These are phyloP conservation scores for Gremmenia infestans DNA, from an alignment of 2,329 filamentous ascomycete species.

Conservation along the genomic window DNA sequence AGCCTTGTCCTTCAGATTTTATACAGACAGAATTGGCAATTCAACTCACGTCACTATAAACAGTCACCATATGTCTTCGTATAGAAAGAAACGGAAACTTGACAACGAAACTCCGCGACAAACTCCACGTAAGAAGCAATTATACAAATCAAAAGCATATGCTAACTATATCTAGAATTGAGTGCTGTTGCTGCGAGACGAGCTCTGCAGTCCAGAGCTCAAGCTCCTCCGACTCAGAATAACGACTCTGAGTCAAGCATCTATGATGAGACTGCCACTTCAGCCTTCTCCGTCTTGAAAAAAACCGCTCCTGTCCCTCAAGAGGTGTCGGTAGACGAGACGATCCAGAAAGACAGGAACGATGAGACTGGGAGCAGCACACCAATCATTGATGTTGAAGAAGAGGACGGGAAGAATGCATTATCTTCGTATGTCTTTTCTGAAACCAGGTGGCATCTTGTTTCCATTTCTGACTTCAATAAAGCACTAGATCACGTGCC, in stretches of 20 bases:
- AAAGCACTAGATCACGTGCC: constrained; percentile 23
- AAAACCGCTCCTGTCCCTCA: background rate
- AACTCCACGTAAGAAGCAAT: constrained; percentile 32
- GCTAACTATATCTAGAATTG: constrained; percentile 23
- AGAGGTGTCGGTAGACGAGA: background rate
- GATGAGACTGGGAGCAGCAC: background rate
- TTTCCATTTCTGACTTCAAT: constrained; percentile 26
- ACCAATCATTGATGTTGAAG: background rate
- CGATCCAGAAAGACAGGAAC: background rate
- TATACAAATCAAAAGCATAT: background rate
- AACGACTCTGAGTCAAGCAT: constrained; percentile 2
- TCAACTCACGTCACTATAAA: background rate
- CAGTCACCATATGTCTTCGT: constrained; percentile 23
- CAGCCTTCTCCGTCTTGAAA: background rate
- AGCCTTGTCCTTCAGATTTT: background rate
- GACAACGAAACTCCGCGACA: constrained; percentile 27
- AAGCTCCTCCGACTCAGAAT: constrained; percentile 2
- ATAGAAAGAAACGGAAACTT: constrained; percentile 41
- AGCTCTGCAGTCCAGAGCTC: constrained; percentile 8
- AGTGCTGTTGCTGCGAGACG: constrained; percentile 30
- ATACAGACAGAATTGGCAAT: background rate
- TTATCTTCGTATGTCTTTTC: constrained; percentile 12
- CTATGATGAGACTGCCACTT: background rate
- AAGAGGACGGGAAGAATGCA: constrained; percentile 4
- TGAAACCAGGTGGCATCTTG: constrained; percentile 1